Percentiles rank a stretch among this genome's conserved stretches.
Conservation (phyloP, 1,284 basidiomycete genomes). For the Porogramme epimiltina region DNA sequence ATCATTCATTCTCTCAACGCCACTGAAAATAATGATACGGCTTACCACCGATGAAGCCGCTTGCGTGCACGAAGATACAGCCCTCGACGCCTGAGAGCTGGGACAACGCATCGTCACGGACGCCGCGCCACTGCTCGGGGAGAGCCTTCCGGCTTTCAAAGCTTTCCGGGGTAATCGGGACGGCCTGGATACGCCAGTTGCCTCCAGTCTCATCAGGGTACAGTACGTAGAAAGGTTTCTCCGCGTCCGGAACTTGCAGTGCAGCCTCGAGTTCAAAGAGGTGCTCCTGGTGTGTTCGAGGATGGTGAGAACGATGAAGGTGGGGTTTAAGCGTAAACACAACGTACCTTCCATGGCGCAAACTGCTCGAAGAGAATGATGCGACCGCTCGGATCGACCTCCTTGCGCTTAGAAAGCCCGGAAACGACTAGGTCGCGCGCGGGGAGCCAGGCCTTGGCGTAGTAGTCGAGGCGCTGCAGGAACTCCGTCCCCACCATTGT, state of each 20-base stretch:
- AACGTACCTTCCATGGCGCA: slow-evolving; percentile 82
- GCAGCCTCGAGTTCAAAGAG: slow-evolving; percentile 84
- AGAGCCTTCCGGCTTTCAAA: slow-evolving; percentile 92
- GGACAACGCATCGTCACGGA: slow-evolving; percentile 84
- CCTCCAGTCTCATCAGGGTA: slow-evolving; percentile 83
- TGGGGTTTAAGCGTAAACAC: not conserved
- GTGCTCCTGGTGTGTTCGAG: slow-evolving; percentile 68
- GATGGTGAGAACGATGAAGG: not conserved
- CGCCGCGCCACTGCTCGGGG: slow-evolving; percentile 92
- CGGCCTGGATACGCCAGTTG: slow-evolving; percentile 95
- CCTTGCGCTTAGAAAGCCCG: slow-evolving; percentile 65
- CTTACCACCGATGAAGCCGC: slow-evolving; percentile 93
- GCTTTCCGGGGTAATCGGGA: slow-evolving; percentile 80
- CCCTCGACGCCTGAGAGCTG: slow-evolving; percentile 78
- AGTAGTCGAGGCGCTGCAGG: slow-evolving; percentile 78
- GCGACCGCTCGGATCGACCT: slow-evolving; percentile 71
- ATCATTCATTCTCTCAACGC: too few relatives aligned
- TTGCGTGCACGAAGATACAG: slow-evolving; percentile 92
- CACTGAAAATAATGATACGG: too few relatives aligned
- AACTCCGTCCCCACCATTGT: slow-evolving; percentile 88
- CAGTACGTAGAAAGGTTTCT: slow-evolving; percentile 80
- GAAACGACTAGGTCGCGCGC: slow-evolving; percentile 82
- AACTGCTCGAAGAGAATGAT: slow-evolving; percentile 85
- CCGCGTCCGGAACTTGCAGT: slow-evolving; percentile 41
- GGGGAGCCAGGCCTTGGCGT: slow-evolving; percentile 90